Base-by-base conservation (phyloP, 768 basidiomycete species). In the Boletus rufocinnamomeus region DNA sequence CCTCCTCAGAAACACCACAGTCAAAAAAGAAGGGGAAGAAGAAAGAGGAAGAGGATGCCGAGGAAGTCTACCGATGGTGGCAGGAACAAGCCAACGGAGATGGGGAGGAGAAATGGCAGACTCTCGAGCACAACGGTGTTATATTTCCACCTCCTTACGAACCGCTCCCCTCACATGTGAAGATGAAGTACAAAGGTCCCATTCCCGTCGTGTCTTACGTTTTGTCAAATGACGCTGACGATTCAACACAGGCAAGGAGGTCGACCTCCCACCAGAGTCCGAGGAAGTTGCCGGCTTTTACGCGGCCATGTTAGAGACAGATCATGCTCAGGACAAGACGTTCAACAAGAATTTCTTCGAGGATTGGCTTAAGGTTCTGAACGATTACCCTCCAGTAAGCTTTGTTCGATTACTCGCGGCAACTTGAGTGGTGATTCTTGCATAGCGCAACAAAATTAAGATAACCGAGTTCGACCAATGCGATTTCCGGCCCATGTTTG, bases 231-330 rank as follows among this genome's bases (percentile, higher is more conserved):
- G 50, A 53, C 34, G 49, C 62, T 73, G 58, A 74, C 59, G 13
- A 50, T 54, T 54, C 40, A 32, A 34, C 65, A 40, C 64, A 97
- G 96, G 93, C 62, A 85, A 88, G 73, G 71, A 79, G 13, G 82
- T 98, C 30, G 80, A 87, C 66, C 85, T 99, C 35, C 85, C 93
- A 23, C 85, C 82, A 14, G 93, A 88, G 60, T 81, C 95, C 8
- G 97, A 99, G 75, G 97, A 99, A 73, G 96, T 98, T 47, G 96
- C 97, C 30, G 89, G 91, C 9, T 99, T 99, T 75, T 99, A 95
- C 67, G 97, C 79, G 37, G 91, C 94, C 21, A 84, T 98, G 80
- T 69, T 98, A 38, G 94, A 95, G 73, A 91, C 92, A 8, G 92
- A 95, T 60, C 95, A 99, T 67, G 91, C 92, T 7, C 81, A 89